These are phyloP conservation scores for Cercospora sojina DNA, from an alignment of 2,329 filamentous ascomycete species.

Conservation along the genomic window DNA sequence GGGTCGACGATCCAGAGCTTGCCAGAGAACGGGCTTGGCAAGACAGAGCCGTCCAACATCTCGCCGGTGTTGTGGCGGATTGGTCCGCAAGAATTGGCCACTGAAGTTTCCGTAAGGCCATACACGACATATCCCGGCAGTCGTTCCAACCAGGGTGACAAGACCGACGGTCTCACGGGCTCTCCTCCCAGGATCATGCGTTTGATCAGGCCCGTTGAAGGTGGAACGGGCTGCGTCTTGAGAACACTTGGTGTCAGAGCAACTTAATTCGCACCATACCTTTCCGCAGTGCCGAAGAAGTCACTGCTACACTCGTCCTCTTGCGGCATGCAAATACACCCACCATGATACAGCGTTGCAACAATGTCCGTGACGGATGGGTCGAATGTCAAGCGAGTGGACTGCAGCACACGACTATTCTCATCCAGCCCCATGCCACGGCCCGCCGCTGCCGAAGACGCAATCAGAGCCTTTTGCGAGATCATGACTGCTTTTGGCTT, in stretches of 20 bases:
- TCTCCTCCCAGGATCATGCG: background rate
- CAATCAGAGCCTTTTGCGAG: background rate
- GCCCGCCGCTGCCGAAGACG: background rate
- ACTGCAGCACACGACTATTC: background rate
- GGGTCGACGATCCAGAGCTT: background rate
- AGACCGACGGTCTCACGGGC: background rate
- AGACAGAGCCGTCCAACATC: slow-evolving; percentile 22
- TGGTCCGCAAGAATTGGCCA: background rate
- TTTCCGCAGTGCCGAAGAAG: background rate
- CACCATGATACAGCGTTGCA: background rate
- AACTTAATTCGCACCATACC: background rate
- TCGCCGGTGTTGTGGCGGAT: background rate
- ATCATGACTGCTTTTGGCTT: slow-evolving; percentile 18
- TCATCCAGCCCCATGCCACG: background rate
- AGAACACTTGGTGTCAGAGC: background rate
- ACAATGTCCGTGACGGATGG: background rate
- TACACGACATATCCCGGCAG: background rate
- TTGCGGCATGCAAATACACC: background rate
- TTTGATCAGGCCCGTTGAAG: background rate
- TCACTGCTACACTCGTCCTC: background rate
- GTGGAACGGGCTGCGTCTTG: background rate
- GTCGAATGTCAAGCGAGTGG: background rate
- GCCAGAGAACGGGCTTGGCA: background rate
- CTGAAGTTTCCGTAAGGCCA: background rate
- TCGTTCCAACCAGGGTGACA: background rate